Evolutionary conservation across 257 asterid genomes (phyloP).

Genomic region (Lycium barbarum): DNA sequence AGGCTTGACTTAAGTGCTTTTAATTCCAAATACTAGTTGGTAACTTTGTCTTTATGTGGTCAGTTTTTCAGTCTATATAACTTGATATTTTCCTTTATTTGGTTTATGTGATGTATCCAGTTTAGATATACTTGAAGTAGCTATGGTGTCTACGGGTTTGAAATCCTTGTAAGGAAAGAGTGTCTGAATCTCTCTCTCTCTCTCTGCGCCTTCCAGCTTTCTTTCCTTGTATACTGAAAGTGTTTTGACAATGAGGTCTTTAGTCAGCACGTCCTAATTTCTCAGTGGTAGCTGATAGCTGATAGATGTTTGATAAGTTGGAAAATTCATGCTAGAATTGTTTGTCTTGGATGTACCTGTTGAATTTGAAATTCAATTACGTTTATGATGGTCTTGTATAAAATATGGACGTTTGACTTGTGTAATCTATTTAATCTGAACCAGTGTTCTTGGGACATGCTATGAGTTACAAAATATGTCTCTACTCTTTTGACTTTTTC

Average conservation of each 20-base stretch:
- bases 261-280: background rate
- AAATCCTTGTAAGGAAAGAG: background rate
- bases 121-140: background rate
- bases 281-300: background rate
- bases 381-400: slow-evolving; percentile 4
- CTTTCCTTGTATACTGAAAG: slow-evolving; percentile 15
- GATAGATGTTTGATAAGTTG: background rate
- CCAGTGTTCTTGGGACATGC: background rate
- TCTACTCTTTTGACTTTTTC: background rate
- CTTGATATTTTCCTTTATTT: slow-evolving; percentile 18
- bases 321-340: slow-evolving; percentile 8
- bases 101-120: background rate
- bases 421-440: background rate
- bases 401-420: background rate
- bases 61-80: background rate
- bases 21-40: background rate
- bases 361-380: background rate
- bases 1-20: background rate
- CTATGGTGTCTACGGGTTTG: background rate
- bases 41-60: slow-evolving; percentile 9
- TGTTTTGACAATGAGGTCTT: background rate
- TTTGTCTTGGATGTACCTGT: slow-evolving; percentile 12
- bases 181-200: background rate
- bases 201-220: background rate
- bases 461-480: background rate